phyloP scores from a whole-genome alignment of 768 basidiomycete genomes.

The Lactifluus rugatus region DNA sequence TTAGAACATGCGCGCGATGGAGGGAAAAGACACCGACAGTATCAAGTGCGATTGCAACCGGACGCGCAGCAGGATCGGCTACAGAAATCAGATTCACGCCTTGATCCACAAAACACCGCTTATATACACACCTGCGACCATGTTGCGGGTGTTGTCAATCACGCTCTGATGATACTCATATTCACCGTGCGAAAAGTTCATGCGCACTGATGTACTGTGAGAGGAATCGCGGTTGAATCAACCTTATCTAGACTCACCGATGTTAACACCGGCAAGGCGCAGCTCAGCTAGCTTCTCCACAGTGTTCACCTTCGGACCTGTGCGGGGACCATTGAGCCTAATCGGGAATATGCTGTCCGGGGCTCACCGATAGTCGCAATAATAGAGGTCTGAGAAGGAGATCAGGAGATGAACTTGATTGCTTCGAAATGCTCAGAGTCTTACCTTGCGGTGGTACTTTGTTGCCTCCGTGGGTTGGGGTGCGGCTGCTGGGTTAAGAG shows the following conservation, averaged over 20 bases:
- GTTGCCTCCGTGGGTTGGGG: constrained; percentile 66
- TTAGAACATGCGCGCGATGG: not conserved
- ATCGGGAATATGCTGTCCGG: not conserved
- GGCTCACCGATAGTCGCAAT: constrained; percentile 92
- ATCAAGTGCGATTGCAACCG: constrained; percentile 95
- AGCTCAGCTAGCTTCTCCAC: constrained; percentile 82
- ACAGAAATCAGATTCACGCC: constrained; percentile 11
- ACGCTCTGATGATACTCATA: constrained; percentile 99
- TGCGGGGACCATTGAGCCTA: constrained; percentile 11
- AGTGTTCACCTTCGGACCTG: constrained; percentile 90
- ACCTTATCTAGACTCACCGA: constrained; percentile 53
- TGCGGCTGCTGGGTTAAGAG: constrained; percentile 62
- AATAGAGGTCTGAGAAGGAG: constrained; percentile 70
- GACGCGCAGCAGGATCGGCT: constrained; percentile 72
- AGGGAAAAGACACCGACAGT: constrained; percentile 48
- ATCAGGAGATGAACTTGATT: not conserved
- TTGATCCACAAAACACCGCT: not conserved
- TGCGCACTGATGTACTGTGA: constrained; percentile 60
- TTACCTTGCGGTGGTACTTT: constrained; percentile 86
- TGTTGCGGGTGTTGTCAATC: constrained; percentile 91
- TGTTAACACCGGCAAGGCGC: constrained; percentile 89
- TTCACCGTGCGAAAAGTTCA: constrained; percentile 99
- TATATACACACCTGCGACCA: constrained; percentile 56
- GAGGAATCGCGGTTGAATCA: not conserved
- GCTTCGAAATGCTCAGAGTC: constrained; percentile 16